Evolutionary conservation across 2,329 filamentous ascomycete genomes (phyloP), one percentile per base, ranked within the genome.

Genomic region (Tolypocladium inflatum): DNA sequence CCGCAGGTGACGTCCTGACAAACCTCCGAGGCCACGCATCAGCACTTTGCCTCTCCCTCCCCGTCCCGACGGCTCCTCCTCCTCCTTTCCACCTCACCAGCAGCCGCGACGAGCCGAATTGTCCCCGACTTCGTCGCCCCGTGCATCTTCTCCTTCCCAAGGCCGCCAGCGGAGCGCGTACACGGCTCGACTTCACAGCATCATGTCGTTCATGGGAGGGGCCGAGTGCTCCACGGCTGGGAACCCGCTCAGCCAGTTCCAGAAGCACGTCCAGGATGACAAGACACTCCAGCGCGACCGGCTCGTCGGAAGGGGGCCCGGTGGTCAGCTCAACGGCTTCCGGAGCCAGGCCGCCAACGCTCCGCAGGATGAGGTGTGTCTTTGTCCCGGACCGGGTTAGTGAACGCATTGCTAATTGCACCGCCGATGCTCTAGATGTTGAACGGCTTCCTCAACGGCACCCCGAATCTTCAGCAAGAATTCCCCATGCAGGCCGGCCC

Each of bases 171-270:
- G 39, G 38, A 54, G 35, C 37, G 13, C 13, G 35, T 37, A 39
- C 4, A 17, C 21, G 19, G 50, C 45, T 58, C 19, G 41, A 51
- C 21, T 9, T 48, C 17, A 21, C 35, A 23, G 30, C 57, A 78
- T 61, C 64, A 97, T 99, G 93, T 97, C 93, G 57, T 97, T 99
- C 74, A 83, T 97, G 68, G 90, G 91, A 75, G 90, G 93, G 66
- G 89, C 93, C 66, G 94, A 97, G 78, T 99, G 94, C 81, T 97
- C 93, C 58, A 95, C 94, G 61, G 91, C 90, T 63, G 91, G 88
- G 69, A 99, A 99, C 74, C 94, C 95, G 59, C 86, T 99, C 68
- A 93, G 90, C 71, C 94, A 97, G 79, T 96, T 99, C 73, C 91
- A 92, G 63, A 99, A 99, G 76, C 92, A 97, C 74, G 90, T 94